These are phyloP conservation scores for Aspergillus cristatus DNA, from an alignment of 495 filamentous ascomycete species.

Conservation along the genomic window DNA sequence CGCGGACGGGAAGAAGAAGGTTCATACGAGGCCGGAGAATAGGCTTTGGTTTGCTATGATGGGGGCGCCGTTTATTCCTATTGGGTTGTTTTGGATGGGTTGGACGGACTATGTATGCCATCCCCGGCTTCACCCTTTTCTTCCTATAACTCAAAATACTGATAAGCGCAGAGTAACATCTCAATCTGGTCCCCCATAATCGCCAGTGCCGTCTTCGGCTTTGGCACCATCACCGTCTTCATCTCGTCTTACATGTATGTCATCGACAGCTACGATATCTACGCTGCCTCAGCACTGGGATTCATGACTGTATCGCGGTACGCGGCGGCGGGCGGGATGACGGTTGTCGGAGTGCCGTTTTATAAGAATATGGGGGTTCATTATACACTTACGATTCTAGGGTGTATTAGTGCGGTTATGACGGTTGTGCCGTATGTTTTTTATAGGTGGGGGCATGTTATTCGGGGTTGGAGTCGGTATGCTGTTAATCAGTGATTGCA, in stretches of 20 bases:
- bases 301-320: constrained; percentile 45
- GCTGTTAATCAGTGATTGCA: constrained; percentile 12
- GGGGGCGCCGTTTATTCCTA: constrained; percentile 45
- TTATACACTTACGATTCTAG: constrained; percentile 49
- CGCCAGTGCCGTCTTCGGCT: constrained; percentile 43
- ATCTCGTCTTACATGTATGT: constrained; percentile 47
- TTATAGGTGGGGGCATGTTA: constrained; percentile 37
- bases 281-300: constrained; percentile 35
- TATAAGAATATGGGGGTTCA: constrained; percentile 46
- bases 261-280: constrained; percentile 44
- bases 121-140: too few species aligned
- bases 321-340: constrained; percentile 40
- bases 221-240: constrained; percentile 45
- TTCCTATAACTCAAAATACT: not conserved
- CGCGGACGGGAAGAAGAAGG: constrained; percentile 16
- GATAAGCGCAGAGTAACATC: constrained; percentile 20
- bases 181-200: constrained; percentile 46
- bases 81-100: constrained; percentile 55
- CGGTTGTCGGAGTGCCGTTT: constrained; percentile 39
- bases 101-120: constrained; percentile 39
- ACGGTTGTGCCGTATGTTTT: constrained; percentile 47
- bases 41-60: constrained; percentile 51
- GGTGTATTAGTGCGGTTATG: constrained; percentile 37
- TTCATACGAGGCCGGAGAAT: constrained; percentile 37
- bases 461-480: constrained; percentile 39